phyloP scores from a whole-genome alignment of 495 filamentous ascomycete species.

The Talaromyces proteolyticus region DNA sequence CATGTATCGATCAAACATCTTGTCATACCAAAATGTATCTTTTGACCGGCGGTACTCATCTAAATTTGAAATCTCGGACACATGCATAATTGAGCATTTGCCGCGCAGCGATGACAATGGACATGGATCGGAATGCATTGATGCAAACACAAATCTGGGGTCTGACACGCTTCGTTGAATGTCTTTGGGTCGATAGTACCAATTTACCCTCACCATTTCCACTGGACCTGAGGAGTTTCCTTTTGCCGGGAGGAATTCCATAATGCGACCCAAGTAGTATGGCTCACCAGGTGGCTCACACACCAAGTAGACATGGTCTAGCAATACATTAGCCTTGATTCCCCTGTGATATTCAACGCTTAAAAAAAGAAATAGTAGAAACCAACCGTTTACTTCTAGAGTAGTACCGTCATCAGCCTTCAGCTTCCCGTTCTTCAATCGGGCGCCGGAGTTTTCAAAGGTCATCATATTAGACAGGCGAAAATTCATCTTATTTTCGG shows the following conservation, averaged over 20 bases:
- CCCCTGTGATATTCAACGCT: conserved; percentile 1
- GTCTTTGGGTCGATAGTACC: conserved; percentile 96
- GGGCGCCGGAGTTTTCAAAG: conserved; percentile 66
- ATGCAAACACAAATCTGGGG: conserved; percentile 82
- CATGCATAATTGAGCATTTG: conserved; percentile 84
- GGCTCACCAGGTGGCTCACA: conserved; percentile 97
- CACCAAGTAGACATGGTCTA: conserved; percentile 95
- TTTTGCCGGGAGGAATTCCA: conserved; percentile 88
- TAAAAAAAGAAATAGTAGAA: conserved; percentile 9
- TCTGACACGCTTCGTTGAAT: conserved; percentile 88
- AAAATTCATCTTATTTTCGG: neutral
- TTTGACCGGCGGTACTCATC: conserved; percentile 76
- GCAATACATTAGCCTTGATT: neutral
- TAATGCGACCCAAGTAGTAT: conserved; percentile 94
- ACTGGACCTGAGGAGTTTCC: conserved; percentile 68
- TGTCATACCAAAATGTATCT: conserved; percentile 94
- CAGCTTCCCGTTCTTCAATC: conserved; percentile 71
- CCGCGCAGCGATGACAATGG: conserved; percentile 88
- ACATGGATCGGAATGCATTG: conserved; percentile 97
- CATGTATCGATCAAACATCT: conserved; percentile 96
- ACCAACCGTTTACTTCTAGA: conserved; percentile 78
- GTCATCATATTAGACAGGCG: conserved; percentile 70
- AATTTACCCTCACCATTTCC: conserved; percentile 88
- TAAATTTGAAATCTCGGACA: conserved; percentile 75
- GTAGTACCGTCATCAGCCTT: conserved; percentile 86